Percentiles rank a stretch among this genome's conserved stretches.
Conservation (phyloP, 2,329 filamentous ascomycete genomes). For the Thelonectria rubi region DNA sequence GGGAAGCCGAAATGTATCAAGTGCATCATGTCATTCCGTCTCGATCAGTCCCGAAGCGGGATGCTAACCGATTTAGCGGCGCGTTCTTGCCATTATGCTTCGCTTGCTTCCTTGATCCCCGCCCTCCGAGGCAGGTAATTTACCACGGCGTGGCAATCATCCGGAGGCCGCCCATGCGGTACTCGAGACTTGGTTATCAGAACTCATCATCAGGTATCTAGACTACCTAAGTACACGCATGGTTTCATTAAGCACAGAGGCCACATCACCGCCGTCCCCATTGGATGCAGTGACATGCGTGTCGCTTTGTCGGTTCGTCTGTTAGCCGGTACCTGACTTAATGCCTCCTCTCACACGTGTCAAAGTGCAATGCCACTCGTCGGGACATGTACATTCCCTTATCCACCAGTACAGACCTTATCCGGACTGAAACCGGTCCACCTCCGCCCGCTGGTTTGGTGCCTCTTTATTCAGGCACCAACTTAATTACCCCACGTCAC, state of each 20-base stretch:
- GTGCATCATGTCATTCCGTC: constrained; percentile 33
- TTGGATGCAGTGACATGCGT: neutral
- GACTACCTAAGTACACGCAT: no score
- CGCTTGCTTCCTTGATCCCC: constrained; percentile 12
- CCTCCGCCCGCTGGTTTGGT: neutral
- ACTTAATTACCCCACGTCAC: constrained; percentile 22
- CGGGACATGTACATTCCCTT: neutral
- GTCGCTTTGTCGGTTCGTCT: neutral
- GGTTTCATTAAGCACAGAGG: neutral
- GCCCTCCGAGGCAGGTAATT: constrained; percentile 5
- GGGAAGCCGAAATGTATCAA: constrained; percentile 4
- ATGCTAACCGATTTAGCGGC: constrained; percentile 22
- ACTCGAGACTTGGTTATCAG: no score
- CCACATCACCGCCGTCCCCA: neutral
- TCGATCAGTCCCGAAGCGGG: constrained; percentile 23
- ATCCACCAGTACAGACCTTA: neutral
- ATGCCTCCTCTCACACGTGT: constrained; percentile 26
- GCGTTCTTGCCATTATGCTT: constrained; percentile 10
- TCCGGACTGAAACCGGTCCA: neutral
- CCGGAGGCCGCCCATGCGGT: no score
- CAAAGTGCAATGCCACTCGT: neutral
- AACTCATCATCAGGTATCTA: no score
- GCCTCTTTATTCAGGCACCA: constrained; percentile 32
- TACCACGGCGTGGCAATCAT: neutral
- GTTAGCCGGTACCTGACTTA: constrained; percentile 18